Evolutionary conservation across 1,139 yeast species (phyloP), one percentile per base, ranked within the genome.

Genomic region (Taphrina confusa): DNA sequence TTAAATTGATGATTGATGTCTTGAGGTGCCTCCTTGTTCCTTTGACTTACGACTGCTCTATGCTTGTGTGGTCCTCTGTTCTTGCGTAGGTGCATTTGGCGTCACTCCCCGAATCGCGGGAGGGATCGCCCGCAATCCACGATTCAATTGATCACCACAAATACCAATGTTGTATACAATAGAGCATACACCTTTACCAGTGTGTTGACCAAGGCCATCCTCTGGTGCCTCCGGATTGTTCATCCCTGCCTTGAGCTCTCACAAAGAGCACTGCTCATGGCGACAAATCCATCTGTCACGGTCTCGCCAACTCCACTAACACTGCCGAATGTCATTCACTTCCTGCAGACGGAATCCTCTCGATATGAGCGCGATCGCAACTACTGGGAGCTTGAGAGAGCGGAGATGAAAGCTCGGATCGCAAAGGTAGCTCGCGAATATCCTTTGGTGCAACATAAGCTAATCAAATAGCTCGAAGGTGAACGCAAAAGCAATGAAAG

Each of bases 321-420:
- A 3, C 49, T 59, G 14, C 61, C 57, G 12, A 83, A 83, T 49
- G 82, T 81, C 14, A 80, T 82, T 79, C 78, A 80, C 65, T 81
- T 79, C 65, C 72, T 81, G 65, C 84, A 81, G 67, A 74, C 78
- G 39, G 84, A 81, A 67, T 80, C 81, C 76, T 80, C 81, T 62
- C 76, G 76, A 52, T 79, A 78, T 67, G 84, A 81, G 67, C 76
- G 81, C 57, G 82, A 80, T 63, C 72, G 83, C 51, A 78, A 81
- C 54, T 78, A 78, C 52, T 81, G 84, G 83, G 82, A 78, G 62
- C 70, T 80, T 57, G 82, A 79, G 66, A 71, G 78, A 49, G 79
- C 82, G 11, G 82, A 80, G 65, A 78, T 80, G 82, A 77, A 75
- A 67, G 73, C 60, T 6, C 54, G 51, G n/a, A 56, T 56, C 25